Evolutionary conservation across 1,284 basidiomycete species (phyloP), one percentile per base, ranked within the genome.

Genomic region (Trametes pubescens): DNA sequence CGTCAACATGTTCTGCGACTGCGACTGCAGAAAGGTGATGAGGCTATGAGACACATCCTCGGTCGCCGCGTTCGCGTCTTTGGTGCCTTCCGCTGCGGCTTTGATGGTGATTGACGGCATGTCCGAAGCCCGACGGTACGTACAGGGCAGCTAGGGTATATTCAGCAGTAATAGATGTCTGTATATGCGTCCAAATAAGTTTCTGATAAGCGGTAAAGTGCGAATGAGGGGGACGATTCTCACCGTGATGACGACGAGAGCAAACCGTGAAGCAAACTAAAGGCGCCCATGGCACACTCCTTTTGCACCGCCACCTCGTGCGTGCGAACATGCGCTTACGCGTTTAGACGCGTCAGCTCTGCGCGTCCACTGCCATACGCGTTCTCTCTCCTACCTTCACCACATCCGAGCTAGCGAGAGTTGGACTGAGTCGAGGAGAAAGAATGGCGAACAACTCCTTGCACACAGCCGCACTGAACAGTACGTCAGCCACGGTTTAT

Each of bases 1-100:
- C 53, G 88, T 92, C 62, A 97, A 83, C 44, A 93, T 92, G 54
- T 86, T 90, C 73, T 94, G 91, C 0, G 94, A 92, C 73, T 98
- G 94, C 8, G 89, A 87, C 69, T 95, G 91, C 40, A 99, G 83
- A 77, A 98, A 98, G 1, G 89, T 86, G 29, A 93, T 78, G n/a
- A 93, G 77, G 2, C 86, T 81, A 74, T 94, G 91, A 26, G 85
- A 79, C 24, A 54, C 62, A 26, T 65, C 65, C 32, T 74, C 74
- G 34, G 34, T 61, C 13, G 34, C 57, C 16, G 64, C 24, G 52
- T 38, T 59, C 24, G 59, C 49, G 38, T 57, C 44, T 29, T 69
- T 68, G 16, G 64, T 47, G 22, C 65, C 53, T 35, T 57, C 54
- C 22, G 59, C 29, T 21, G 62, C 22, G 13, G 38, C 58, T 37